phyloP scores from a whole-genome alignment of 2,329 filamentous ascomycete species.

The Cladosporium oxysporum region DNA sequence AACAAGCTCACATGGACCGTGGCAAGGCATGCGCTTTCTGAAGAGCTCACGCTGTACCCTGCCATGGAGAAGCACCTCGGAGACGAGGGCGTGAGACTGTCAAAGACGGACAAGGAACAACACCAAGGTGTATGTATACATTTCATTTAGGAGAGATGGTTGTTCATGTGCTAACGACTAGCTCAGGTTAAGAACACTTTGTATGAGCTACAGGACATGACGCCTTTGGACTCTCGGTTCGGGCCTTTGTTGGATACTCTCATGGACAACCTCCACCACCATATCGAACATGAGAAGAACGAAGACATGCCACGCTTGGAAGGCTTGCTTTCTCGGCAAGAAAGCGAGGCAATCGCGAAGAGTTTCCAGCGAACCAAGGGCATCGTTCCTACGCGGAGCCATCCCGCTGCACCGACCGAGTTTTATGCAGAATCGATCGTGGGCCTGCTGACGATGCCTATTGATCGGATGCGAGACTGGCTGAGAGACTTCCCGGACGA shows the following conservation, averaged over 20 bases:
- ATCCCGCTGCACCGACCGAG: slow-evolving; percentile 23
- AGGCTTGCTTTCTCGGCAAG: slow-evolving; percentile 23
- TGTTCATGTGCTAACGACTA: neutral
- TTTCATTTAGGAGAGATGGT: neutral
- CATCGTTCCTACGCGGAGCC: slow-evolving; percentile 26
- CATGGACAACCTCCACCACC: slow-evolving; percentile 26
- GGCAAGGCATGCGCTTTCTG: slow-evolving; percentile 53
- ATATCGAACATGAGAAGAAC: slow-evolving; percentile 28
- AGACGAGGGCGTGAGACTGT: slow-evolving; percentile 34
- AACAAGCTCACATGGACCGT: slow-evolving; percentile 58
- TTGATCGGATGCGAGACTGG: slow-evolving; percentile 28
- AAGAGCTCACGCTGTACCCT: slow-evolving; percentile 49
- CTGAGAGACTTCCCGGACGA: slow-evolving; percentile 26
- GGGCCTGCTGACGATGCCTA: slow-evolving; percentile 28
- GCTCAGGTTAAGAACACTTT: slow-evolving; percentile 30
- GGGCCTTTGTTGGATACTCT: slow-evolving; percentile 24
- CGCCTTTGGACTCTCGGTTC: slow-evolving; percentile 25
- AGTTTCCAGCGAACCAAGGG: slow-evolving; percentile 28
- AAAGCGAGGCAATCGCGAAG: slow-evolving; percentile 24
- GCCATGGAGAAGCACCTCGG: slow-evolving; percentile 40
- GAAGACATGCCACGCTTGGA: slow-evolving; percentile 30
- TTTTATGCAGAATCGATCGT: slow-evolving; percentile 24
- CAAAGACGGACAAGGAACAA: slow-evolving; percentile 38
- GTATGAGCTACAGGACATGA: slow-evolving; percentile 26
- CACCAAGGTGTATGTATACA: slow-evolving; percentile 29